A percentile compares a stretch with the other conserved stretches of the same genome.
Evolutionary conservation across 2,329 filamentous ascomycete genomes (phyloP).

Genomic region (Venturia effusa): DNA sequence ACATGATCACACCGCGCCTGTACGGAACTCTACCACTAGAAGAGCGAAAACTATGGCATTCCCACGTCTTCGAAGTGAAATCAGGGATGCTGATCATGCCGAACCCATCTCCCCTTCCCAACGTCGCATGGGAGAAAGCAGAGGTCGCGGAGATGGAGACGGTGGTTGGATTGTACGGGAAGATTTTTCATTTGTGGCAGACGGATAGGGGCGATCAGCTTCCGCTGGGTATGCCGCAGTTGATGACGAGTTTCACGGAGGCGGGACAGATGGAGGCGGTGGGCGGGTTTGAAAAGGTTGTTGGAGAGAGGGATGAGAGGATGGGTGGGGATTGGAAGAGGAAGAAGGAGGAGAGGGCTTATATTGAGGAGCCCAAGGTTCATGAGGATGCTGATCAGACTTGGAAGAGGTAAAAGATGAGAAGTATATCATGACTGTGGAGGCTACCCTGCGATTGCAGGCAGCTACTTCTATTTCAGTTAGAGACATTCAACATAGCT

Average conservation of each 20-base stretch:
- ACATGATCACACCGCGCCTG: slow-evolving; percentile 66
- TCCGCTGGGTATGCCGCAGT: slow-evolving; percentile 48
- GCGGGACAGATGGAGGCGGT: slow-evolving; percentile 34
- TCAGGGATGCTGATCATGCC: slow-evolving; percentile 75
- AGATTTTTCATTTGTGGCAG: slow-evolving; percentile 82
- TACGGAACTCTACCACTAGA: slow-evolving; percentile 54
- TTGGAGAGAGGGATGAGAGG: slow-evolving; percentile 42
- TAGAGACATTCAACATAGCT: too few species aligned
- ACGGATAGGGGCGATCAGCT: slow-evolving; percentile 59
- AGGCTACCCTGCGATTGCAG: too few species aligned
- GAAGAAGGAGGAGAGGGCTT: slow-evolving; percentile 43
- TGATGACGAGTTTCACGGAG: slow-evolving; percentile 53
- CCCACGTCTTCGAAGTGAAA: slow-evolving; percentile 63
- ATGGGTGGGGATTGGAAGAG: slow-evolving; percentile 40
- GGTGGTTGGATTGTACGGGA: slow-evolving; percentile 65
- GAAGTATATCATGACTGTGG: too few species aligned
- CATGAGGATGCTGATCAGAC: slow-evolving; percentile 18
- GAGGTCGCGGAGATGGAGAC: slow-evolving; percentile 76
- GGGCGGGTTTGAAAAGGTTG: slow-evolving; percentile 27
- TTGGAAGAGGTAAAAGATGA: background rate
- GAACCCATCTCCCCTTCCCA: slow-evolving; percentile 43
- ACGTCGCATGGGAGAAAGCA: slow-evolving; percentile 58
- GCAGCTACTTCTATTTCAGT: too few species aligned
- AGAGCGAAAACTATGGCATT: slow-evolving; percentile 72
- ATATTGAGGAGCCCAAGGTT: slow-evolving; percentile 40